A percentile compares a stretch with the other conserved stretches of the same genome.
These are phyloP conservation scores for Capronia coronata DNA, from an alignment of 2,329 filamentous ascomycete species.

Conservation along the genomic window DNA sequence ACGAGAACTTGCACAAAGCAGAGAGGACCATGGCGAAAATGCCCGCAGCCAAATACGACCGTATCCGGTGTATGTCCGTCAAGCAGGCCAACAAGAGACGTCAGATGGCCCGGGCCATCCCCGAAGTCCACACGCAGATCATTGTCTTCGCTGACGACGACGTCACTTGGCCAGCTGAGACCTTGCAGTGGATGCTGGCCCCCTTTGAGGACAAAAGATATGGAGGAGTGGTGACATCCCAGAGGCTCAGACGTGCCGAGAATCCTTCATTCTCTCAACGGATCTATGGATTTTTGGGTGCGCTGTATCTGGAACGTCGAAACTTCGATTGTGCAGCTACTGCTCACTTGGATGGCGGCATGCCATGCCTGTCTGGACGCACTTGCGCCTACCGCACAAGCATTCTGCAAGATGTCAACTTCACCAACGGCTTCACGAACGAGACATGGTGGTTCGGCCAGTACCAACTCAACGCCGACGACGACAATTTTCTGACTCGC, in stretches of 20 bases:
- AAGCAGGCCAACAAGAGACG: constrained; percentile 89
- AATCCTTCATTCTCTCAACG: constrained; percentile 53
- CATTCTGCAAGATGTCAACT: constrained; percentile 78
- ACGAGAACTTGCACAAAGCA: constrained; percentile 66
- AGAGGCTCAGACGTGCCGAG: constrained; percentile 68
- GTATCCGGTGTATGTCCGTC: constrained; percentile 46
- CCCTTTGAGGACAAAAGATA: constrained; percentile 78
- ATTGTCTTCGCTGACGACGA: constrained; percentile 95
- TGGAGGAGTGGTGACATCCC: constrained; percentile 87
- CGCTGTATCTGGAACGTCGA: constrained; percentile 83
- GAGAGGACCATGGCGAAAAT: constrained; percentile 53
- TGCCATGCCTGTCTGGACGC: constrained; percentile 93
- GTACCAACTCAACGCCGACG: constrained; percentile 88
- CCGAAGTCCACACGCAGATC: constrained; percentile 72
- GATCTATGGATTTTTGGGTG: constrained; percentile 82
- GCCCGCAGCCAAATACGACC: constrained; percentile 35
- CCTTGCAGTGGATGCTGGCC: constrained; percentile 85
- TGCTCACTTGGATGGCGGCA: constrained; percentile 86
- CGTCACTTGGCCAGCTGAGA: constrained; percentile 80
- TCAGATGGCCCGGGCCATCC: constrained; percentile 86
- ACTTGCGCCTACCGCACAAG: constrained; percentile 86
- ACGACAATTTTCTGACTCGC: constrained; percentile 96
- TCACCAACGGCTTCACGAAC: constrained; percentile 82
- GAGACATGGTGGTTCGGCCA: constrained; percentile 74
- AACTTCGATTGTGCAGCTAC: constrained; percentile 97